Evolutionary conservation across 169 alveolate species (phyloP), one percentile per base, ranked within the genome.

Genomic region (Plasmodium gaboni): DNA sequence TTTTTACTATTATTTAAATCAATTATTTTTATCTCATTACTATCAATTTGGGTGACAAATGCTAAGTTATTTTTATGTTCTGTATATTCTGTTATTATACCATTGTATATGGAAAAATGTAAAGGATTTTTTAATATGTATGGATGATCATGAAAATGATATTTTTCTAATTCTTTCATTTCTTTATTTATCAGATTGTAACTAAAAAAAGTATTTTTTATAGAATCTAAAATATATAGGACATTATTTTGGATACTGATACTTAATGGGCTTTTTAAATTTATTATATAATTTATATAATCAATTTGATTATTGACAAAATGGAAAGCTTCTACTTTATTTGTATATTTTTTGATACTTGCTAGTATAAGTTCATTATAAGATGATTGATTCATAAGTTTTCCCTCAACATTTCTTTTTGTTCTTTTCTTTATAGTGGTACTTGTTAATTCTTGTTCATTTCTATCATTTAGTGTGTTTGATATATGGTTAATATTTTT

Each of bases 21-120:
- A 50, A 86, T 86, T 19, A 86, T 59, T 86, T 86, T 86, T 12
- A 86, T 61, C 57, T 86, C 92, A 46, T 86, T 86, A 70, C 76
- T 86, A n/a, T 64, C 44, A 38, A 83, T 57, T 86, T 86, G 83
- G 57, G 92, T 57, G 10, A 86, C 92, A 65, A 86, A 86, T 71
- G 92, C 92, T 55, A 86, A 26, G 44, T 55, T 57, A 19, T 51
- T 69, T 57, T 67, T 83, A 46, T 83, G 67, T 42, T 32, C 28
- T 17, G 91, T 83, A 38, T 86, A 64, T 46, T 2, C 83, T 12
- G 83, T 68, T 67, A 26, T 12, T 46, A 51, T 46, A 26, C 73
- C 83, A 10, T 46, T 61, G 69, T 83, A 83, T 83, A 83, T 68
- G 17, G 69, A 68, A 48, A 83, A 83, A 83, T 83, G 53, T 26